These are phyloP conservation scores for Solanum verrucosum DNA, from an alignment of 257 asterid species.

Conservation along the genomic window DNA sequence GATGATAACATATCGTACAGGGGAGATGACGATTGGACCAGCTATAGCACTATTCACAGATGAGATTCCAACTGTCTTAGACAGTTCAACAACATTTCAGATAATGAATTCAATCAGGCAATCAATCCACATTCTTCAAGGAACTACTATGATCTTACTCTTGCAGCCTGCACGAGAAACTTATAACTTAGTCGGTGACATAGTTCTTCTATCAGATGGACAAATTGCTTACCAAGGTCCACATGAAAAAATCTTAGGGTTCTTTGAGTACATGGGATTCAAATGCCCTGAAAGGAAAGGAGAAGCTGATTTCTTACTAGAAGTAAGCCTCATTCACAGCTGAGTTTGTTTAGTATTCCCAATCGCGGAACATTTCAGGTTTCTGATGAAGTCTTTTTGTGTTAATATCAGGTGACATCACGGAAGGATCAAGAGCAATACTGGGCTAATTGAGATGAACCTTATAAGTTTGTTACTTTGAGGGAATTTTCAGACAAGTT, in stretches of 20 bases:
- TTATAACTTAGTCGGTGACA: constrained; percentile 45
- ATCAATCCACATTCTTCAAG: constrained; percentile 41
- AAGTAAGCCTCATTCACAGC: constrained; percentile 16
- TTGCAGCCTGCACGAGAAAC: constrained; percentile 67
- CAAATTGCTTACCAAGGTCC: constrained; percentile 48
- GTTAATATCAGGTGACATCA: constrained; percentile 37
- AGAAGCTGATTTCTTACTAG: constrained; percentile 59
- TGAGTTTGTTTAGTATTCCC: background rate
- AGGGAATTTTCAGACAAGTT: constrained; percentile 4
- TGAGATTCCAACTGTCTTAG: constrained; percentile 42
- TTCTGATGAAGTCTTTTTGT: background rate
- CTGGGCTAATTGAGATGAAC: constrained; percentile 23
- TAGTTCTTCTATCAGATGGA: constrained; percentile 50
- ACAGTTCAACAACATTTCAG: too few species aligned
- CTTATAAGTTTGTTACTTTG: constrained; percentile 18
- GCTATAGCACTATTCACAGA: constrained; percentile 49
- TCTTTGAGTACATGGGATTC: constrained; percentile 43
- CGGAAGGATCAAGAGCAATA: constrained; percentile 47
- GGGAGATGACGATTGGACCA: constrained; percentile 63
- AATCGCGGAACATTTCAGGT: background rate
- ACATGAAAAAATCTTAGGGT: constrained; percentile 21
- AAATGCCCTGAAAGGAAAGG: constrained; percentile 59
- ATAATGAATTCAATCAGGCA: constrained; percentile 32
- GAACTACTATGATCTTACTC: constrained; percentile 40
- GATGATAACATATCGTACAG: constrained; percentile 9